Percentiles rank a stretch among this genome's conserved stretches.
Conservation (phyloP, 2,329 filamentous ascomycete species). For the Phaeomoniella chlamydospora region DNA sequence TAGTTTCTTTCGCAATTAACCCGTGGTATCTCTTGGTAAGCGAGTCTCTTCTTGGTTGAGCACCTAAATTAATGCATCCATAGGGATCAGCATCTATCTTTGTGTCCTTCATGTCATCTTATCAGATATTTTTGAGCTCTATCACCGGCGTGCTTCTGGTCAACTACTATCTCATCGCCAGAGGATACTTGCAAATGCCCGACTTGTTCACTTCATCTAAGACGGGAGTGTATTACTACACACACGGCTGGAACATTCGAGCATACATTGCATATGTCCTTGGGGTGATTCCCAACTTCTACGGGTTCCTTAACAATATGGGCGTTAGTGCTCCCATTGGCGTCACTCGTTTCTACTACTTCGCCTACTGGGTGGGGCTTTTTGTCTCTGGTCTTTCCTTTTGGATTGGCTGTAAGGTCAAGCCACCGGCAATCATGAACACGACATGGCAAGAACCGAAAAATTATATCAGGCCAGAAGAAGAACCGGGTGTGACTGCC, state of each 20-base stretch:
- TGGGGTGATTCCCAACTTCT: conserved; percentile 21
- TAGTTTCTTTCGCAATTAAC: conserved; percentile 19
- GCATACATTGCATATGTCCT: conserved; percentile 3
- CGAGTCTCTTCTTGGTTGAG: background rate
- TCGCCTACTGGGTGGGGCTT: conserved; percentile 40
- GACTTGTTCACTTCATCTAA: conserved; percentile 18
- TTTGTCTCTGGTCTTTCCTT: conserved; percentile 22
- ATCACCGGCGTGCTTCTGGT: conserved; percentile 27
- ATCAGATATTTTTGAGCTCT: conserved; percentile 18
- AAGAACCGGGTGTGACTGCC: conserved; percentile 1
- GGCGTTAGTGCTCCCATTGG: conserved; percentile 20
- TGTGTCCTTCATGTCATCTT: conserved; percentile 25
- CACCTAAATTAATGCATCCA: background rate
- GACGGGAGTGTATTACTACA: conserved; percentile 17
- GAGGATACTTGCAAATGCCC: conserved; percentile 19
- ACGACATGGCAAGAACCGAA: conserved; percentile 19
- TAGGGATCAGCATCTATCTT: conserved; percentile 19
- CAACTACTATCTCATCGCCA: conserved; percentile 26
- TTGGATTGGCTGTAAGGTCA: conserved; percentile 9
- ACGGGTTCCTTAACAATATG: conserved; percentile 26
- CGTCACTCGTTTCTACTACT: conserved; percentile 35
- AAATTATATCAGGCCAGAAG: conserved; percentile 15
- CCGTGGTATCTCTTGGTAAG: conserved; percentile 22
- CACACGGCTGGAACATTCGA: conserved; percentile 20
- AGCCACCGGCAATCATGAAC: conserved; percentile 8